Conservation (phyloP, 1,284 basidiomycete genomes). For the Prillingera fragicola region DNA sequence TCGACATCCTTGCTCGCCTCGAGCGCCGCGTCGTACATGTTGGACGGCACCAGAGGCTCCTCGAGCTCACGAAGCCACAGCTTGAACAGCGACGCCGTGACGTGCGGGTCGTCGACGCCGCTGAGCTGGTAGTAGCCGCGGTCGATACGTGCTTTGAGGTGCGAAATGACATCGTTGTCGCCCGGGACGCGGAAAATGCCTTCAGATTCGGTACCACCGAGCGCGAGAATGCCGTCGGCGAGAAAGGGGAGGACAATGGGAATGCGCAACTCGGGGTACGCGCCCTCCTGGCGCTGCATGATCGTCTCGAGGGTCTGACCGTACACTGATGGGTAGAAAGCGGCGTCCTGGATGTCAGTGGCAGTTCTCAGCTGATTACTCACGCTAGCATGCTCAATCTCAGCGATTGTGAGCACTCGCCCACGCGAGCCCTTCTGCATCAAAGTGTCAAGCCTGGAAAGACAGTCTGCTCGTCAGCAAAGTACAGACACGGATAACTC, state of each 20-base stretch:
- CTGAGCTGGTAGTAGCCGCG: constrained; percentile 76
- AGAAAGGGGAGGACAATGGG: constrained; percentile 89
- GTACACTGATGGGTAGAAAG: constrained; percentile 88
- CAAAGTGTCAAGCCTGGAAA: constrained; percentile 64
- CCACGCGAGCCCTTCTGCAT: constrained; percentile 75
- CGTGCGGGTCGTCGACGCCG: constrained; percentile 75
- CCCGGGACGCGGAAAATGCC: constrained; percentile 89
- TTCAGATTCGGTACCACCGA: constrained; percentile 74
- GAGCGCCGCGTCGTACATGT: constrained; percentile 63
- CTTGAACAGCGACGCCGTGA: constrained; percentile 80
- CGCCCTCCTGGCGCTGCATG: constrained; percentile 72
- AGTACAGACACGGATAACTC: constrained; percentile 11
- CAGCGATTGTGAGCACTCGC: constrained; percentile 67
- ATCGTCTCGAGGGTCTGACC: constrained; percentile 79
- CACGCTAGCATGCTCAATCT: constrained; percentile 82
- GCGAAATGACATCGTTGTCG: constrained; percentile 75
- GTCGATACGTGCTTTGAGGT: constrained; percentile 80
- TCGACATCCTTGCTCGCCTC: constrained; percentile 57
- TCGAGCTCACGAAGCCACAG: constrained; percentile 84
- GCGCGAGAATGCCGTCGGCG: constrained; percentile 77
- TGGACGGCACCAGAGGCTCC: constrained; percentile 75
- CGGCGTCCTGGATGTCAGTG: constrained; percentile 60
- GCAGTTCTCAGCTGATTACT: constrained; percentile 29
- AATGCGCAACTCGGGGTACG: constrained; percentile 73
- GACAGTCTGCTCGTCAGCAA: constrained; percentile 53